Percentiles rank a stretch among this genome's conserved stretches.
These are phyloP conservation scores for Fusarium paranaense DNA, from an alignment of 2,329 filamentous ascomycete species.

Conservation along the genomic window DNA sequence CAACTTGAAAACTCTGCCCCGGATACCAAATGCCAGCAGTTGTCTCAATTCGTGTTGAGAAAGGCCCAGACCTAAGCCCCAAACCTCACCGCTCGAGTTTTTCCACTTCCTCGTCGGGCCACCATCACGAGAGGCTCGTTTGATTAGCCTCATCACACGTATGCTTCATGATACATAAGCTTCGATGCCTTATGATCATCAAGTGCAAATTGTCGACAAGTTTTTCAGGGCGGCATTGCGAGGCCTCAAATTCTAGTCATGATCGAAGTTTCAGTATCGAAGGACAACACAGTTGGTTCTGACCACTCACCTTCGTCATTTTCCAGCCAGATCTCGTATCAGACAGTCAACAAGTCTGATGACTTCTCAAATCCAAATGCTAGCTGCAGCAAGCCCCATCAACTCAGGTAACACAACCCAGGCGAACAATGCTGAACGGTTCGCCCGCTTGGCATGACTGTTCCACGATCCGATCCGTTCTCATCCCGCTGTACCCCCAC, in stretches of 20 bases:
- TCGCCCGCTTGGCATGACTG: conserved; percentile 13
- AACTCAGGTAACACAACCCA: conserved; percentile 15
- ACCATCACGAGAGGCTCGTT: not conserved
- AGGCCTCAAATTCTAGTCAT: not conserved
- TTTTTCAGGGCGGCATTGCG: not conserved
- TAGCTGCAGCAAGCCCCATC: not conserved
- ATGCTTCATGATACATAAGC: not conserved
- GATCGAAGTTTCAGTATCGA: not conserved
- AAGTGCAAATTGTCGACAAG: not conserved
- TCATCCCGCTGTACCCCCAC: conserved; percentile 11
- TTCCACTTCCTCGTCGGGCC: not conserved
- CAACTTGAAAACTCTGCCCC: not conserved
- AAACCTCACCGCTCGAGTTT: conserved; percentile 7
- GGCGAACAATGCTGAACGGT: conserved; percentile 12
- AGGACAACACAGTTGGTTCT: not conserved
- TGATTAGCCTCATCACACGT: not conserved
- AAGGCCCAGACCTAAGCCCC: conserved; percentile 1
- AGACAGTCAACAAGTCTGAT: not conserved
- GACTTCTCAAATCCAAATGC: not conserved
- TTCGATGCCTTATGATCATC: not conserved
- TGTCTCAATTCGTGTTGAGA: not conserved
- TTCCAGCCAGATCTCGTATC: not conserved
- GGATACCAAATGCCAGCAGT: not conserved
- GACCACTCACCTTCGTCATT: not conserved
- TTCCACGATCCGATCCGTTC: conserved; percentile 28